Conservation (phyloP, 495 filamentous ascomycete species). For the Xylaria scruposa region DNA sequence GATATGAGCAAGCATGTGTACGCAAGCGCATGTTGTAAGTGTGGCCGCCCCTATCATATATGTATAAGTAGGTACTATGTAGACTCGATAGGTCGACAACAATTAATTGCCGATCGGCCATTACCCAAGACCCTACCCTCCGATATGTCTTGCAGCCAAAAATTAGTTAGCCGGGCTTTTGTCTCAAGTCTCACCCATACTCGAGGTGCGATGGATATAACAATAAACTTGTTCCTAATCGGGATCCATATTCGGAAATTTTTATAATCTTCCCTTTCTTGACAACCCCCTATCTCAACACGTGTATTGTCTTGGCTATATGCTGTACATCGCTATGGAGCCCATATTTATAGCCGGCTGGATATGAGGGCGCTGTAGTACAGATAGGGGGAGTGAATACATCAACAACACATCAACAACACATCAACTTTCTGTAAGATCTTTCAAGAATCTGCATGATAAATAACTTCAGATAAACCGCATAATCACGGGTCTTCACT, state of each 20-base stretch:
- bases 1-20: not conserved
- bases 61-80: not conserved
- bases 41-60: not conserved
- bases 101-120: conserved; percentile 10
- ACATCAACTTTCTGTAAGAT: not conserved
- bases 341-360: not conserved
- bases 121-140: conserved; percentile 6
- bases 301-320: conserved; percentile 14
- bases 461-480: not conserved
- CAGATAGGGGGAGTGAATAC: not conserved
- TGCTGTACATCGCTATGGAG: not conserved
- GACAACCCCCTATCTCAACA: conserved; percentile 1
- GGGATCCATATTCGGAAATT: conserved; percentile 12
- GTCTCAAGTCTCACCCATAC: not conserved
- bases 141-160: conserved; percentile 18
- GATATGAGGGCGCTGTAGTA: not conserved
- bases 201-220: not conserved
- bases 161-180: not conserved
- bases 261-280: conserved; percentile 22
- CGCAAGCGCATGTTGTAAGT: not conserved
- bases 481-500: conserved; percentile 3
- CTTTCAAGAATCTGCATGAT: conserved; percentile 16
- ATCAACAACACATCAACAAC: conserved; percentile 4
- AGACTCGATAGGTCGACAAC: not conserved
- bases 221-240: conserved; percentile 22